A percentile compares a stretch with the other conserved stretches of the same genome.
Conservation (phyloP, 1,284 basidiomycete genomes). For the Ustilago hordei region DNA sequence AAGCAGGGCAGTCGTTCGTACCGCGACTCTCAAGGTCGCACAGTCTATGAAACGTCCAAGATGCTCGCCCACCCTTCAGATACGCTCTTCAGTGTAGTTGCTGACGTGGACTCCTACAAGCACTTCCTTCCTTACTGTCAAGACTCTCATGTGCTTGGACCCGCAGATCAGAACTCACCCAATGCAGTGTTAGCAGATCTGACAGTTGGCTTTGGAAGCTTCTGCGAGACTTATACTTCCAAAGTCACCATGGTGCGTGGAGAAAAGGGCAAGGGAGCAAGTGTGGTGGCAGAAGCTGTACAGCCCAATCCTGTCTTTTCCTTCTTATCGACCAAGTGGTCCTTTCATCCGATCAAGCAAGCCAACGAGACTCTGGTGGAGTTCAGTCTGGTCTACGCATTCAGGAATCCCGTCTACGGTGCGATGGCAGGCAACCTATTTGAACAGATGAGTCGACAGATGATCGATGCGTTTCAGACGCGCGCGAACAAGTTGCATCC, state of each 20-base stretch:
- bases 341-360: conserved; percentile 49
- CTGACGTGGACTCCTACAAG: conserved; percentile 87
- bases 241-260: conserved; percentile 79
- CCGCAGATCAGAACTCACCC: not conserved
- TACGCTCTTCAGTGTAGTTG: conserved; percentile 86
- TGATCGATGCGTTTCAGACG: conserved; percentile 91
- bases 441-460: conserved; percentile 84
- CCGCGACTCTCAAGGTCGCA: conserved; percentile 31
- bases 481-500: conserved; percentile 72
- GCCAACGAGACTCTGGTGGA: conserved; percentile 38
- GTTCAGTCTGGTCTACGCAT: conserved; percentile 79
- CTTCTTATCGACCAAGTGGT: conserved; percentile 80
- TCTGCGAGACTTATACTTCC: conserved; percentile 89
- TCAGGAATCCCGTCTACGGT: conserved; percentile 86
- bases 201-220: conserved; percentile 86
- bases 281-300: conserved; percentile 41
- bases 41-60: conserved; percentile 43
- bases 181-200: conserved; percentile 77
- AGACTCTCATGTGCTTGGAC: conserved; percentile 77
- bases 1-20: conserved; percentile 19
- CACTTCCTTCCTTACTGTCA: conserved; percentile 91
- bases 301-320: conserved; percentile 80
- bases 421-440: conserved; percentile 85
- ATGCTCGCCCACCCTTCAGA: conserved; percentile 57
- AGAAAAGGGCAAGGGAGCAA: conserved; percentile 71